Conservation (phyloP, 1,284 basidiomycete genomes). For the Apiotrichum laibachii region DNA sequence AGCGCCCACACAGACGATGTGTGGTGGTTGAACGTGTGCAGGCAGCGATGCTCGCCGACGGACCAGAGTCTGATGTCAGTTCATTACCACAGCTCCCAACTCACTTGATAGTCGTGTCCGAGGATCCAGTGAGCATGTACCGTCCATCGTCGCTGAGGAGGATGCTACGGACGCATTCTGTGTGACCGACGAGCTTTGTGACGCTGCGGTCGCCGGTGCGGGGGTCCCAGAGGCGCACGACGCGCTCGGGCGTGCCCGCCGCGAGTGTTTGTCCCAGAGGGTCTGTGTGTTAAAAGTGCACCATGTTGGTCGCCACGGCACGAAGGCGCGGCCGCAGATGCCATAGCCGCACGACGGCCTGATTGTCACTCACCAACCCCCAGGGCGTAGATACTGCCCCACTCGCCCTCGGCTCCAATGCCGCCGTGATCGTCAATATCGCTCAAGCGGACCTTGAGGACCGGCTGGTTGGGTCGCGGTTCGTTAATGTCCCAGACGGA, state of each 20-base stretch:
- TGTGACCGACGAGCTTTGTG: conserved; percentile 80
- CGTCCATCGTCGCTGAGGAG: conserved; percentile 82
- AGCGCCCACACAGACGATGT: conserved; percentile 94
- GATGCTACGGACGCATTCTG: conserved; percentile 90
- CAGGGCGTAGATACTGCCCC: conserved; percentile 75
- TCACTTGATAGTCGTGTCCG: conserved; percentile 66
- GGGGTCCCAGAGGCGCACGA: conserved; percentile 90
- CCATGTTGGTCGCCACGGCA: too few relatives aligned
- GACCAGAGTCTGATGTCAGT: conserved; percentile 81
- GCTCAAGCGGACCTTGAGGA: conserved; percentile 44
- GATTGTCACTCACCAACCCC: conserved; percentile 54
- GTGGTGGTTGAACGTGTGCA: conserved; percentile 96
- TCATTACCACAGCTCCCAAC: conserved; percentile 1
- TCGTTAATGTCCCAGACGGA: conserved; percentile 87
- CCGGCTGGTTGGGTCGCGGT: conserved; percentile 44
- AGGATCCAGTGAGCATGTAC: conserved; percentile 86
- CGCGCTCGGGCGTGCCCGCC: conserved; percentile 84
- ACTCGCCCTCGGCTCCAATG: conserved; percentile 50
- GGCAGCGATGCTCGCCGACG: conserved; percentile 76
- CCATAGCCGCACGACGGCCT: neutral
- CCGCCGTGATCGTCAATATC: conserved; percentile 41
- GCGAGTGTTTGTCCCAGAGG: conserved; percentile 76
- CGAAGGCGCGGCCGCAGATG: too few relatives aligned
- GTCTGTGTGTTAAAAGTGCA: conserved; percentile 51
- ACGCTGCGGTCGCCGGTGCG: conserved; percentile 64